Percentiles rank a stretch among this genome's conserved stretches.
phyloP scores from a whole-genome alignment of 163 green algal species.

The Trebouxiophyceae sp. region DNA sequence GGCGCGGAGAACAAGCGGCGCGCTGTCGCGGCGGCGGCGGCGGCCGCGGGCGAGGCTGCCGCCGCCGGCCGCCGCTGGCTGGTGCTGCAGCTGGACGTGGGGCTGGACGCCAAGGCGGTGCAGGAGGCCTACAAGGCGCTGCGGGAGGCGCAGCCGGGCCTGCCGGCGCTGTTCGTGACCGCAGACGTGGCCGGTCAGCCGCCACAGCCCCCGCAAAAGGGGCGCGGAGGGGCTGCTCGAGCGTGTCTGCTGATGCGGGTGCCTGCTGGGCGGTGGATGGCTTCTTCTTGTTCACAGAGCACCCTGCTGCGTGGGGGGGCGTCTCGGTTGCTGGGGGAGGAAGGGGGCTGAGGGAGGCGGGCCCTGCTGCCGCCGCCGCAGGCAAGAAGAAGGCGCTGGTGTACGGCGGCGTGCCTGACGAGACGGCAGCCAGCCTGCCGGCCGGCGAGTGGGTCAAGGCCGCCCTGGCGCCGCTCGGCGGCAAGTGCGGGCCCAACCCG shows the following conservation, averaged over 20 bases:
- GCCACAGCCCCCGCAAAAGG: neutral
- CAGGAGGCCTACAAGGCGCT: slow-evolving; percentile 47
- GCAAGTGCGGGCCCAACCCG: slow-evolving; percentile 94
- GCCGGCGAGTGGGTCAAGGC: slow-evolving; percentile 79
- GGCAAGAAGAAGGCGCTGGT: slow-evolving; percentile 57
- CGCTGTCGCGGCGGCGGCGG: slow-evolving; percentile 31
- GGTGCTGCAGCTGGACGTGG: slow-evolving; percentile 33
- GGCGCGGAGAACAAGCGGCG: slow-evolving; percentile 61
- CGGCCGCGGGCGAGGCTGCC: slow-evolving; percentile 47
- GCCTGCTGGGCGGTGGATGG: neutral
- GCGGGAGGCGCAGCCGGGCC: slow-evolving; percentile 38
- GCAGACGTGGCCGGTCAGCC: slow-evolving; percentile 26
- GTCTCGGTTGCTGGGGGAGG: neutral
- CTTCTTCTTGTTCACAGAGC: neutral
- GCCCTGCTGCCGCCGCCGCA: too few relatives aligned
- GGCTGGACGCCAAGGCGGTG: slow-evolving; percentile 59
- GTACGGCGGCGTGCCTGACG: slow-evolving; percentile 57
- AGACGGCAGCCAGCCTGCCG: slow-evolving; percentile 37
- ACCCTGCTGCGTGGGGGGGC: neutral
- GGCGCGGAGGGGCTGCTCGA: neutral
- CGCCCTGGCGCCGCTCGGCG: slow-evolving; percentile 64
- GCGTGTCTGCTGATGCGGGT: neutral
- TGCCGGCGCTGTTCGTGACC: slow-evolving; percentile 58
- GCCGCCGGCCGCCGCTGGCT: slow-evolving; percentile 45
- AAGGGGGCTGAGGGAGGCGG: neutral